Evolutionary conservation across 1,284 basidiomycete genomes (phyloP), one percentile per base, ranked within the genome.

Genomic region (Sporisorium graminicola): DNA sequence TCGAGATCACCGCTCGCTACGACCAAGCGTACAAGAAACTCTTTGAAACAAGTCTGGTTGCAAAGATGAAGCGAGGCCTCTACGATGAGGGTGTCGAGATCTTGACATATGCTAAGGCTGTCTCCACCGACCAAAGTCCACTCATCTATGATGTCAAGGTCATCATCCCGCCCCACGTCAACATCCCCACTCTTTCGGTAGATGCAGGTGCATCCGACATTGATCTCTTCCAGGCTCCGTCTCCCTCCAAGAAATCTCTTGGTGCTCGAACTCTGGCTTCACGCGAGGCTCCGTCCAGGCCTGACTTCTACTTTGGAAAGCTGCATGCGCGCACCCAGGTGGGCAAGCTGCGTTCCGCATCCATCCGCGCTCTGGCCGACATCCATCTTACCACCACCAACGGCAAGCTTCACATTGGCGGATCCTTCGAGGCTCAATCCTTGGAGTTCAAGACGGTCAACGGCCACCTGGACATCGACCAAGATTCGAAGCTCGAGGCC

Each of bases 101-200:
- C 18, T 33, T 79, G 26, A 79, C 78, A 8, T 78, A 74, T 22
- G 76, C 69, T n/a, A 75, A 77, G 57, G 75, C 65, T 5, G 75
- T 71, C 13, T 31, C 60, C 5, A 43, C 43, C 27, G 72, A 79
- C 13, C 51, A 65, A 26, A 74, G 72, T 20, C 63, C 75, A 3
- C 67, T 82, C n/a, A 56, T 70, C 47, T 82, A 70, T 50, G 76
- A 82, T 22, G 66, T 82, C 53, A 73, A 69, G 47, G 61, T 82
- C 42, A 69, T 76, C 50, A 55, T 82, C 31, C 80, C 80, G n/a
- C 63, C 64, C 0, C 62, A 53, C 37, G 40, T 72, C 64, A 75
- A 74, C 52, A 61, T 78, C 26, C 72, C 75, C 13, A 72, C 66
- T 3, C 63, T 78, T 18, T 73, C 66, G 8, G 50, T 73, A 46